Percentiles rank a stretch among this genome's conserved stretches.
phyloP scores from a whole-genome alignment of 2,329 filamentous ascomycete species.

The Aspergillus clavatus region DNA sequence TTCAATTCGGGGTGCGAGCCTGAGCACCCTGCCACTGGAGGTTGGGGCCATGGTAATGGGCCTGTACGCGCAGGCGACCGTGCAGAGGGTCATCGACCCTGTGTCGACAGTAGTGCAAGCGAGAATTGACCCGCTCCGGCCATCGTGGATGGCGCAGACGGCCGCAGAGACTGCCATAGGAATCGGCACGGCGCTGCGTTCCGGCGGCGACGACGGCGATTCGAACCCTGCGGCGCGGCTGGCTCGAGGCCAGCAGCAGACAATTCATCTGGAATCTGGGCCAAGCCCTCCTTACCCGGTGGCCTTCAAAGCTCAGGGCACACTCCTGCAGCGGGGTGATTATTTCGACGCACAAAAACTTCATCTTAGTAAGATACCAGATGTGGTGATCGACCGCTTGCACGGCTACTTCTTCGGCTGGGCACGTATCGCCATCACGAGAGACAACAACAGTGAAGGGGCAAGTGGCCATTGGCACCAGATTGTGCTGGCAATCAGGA shows the following conservation, averaged over 20 bases:
- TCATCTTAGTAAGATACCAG: conserved; percentile 50
- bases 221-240: background rate
- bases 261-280: conserved; percentile 23
- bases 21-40: conserved; percentile 62
- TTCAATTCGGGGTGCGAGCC: conserved; percentile 59
- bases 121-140: conserved; percentile 23
- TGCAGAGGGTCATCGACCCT: conserved; percentile 20
- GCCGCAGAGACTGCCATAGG: conserved; percentile 30
- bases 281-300: conserved; percentile 30
- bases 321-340: conserved; percentile 39
- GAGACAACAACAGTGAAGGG: conserved; percentile 31
- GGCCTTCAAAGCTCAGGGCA: conserved; percentile 35
- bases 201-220: background rate
- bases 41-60: conserved; percentile 48
- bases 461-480: conserved; percentile 52
- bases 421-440: conserved; percentile 42
- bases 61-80: conserved; percentile 39
- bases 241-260: background rate
- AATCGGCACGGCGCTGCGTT: background rate
- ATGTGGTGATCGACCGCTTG: conserved; percentile 51
- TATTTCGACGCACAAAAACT: conserved; percentile 51
- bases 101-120: conserved; percentile 24
- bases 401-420: conserved; percentile 63
- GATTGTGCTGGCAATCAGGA: conserved; percentile 51
- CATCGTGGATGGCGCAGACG: conserved; percentile 26